Percentiles rank a stretch among this genome's conserved stretches.
Evolutionary conservation across 805 yeast species (phyloP).

Genomic region (Candida ponderosae): DNA sequence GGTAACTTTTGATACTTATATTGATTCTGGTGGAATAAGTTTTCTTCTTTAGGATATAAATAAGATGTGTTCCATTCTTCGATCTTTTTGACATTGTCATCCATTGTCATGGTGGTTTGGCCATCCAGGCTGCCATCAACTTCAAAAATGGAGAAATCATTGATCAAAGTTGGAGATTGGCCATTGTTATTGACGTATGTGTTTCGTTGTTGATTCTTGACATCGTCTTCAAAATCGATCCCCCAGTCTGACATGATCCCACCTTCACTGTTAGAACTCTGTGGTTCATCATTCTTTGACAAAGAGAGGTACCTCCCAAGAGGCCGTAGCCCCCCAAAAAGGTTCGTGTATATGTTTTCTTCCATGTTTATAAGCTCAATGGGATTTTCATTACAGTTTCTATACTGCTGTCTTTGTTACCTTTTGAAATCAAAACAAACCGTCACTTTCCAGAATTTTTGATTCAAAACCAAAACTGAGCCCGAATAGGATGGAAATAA

Average conservation of each 20-base stretch:
- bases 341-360: not conserved
- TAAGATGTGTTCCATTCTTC: too few species aligned
- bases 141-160: constrained; percentile 5
- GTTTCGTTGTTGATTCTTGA: not conserved
- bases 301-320: constrained; percentile 14
- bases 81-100: too few species aligned
- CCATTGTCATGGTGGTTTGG: not conserved
- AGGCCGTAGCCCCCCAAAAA: constrained; percentile 14
- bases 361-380: not conserved
- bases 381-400: too few species aligned
- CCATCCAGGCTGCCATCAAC: not conserved
- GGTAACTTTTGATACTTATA: not conserved
- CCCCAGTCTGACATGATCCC: constrained; percentile 19
- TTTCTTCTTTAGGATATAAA: too few species aligned
- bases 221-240: constrained; percentile 7
- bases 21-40: not conserved
- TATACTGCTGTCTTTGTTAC: too few species aligned
- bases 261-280: constrained; percentile 3
- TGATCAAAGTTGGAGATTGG: constrained; percentile 18
- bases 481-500: too few species aligned
- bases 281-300: not conserved
- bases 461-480: too few species aligned
- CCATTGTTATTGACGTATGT: not conserved
- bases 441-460: too few species aligned
- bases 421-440: too few species aligned